phyloP scores from a whole-genome alignment of 1,139 yeast genomes.

The Blastobotrys raffinosifermentans region DNA sequence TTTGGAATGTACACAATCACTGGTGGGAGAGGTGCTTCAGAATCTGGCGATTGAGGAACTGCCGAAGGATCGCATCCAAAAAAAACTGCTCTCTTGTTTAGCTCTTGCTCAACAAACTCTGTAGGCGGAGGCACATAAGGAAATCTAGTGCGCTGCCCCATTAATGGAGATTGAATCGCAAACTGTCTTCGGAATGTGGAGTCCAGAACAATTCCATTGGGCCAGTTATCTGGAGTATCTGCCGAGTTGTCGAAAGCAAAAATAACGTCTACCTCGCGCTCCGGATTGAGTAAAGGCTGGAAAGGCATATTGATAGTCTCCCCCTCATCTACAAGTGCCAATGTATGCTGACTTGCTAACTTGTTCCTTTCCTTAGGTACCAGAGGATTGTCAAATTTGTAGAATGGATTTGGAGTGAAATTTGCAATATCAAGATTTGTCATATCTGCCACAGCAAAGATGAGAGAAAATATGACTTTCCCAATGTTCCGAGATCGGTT shows the following conservation, averaged over 20 bases:
- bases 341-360: constrained; percentile 29
- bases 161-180: constrained; percentile 24
- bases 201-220: constrained; percentile 44
- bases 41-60: constrained; percentile 3
- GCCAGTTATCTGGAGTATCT: constrained; percentile 65
- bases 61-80: constrained; percentile 65
- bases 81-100: constrained; percentile 55
- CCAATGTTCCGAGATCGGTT: constrained; percentile 10
- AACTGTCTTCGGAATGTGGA: constrained; percentile 50
- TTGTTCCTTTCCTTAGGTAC: neutral
- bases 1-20: constrained; percentile 76
- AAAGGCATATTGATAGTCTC: constrained; percentile 78
- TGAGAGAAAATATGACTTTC: constrained; percentile 3
- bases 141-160: constrained; percentile 43
- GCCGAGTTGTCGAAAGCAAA: constrained; percentile 86
- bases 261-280: constrained; percentile 68
- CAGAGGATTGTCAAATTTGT: constrained; percentile 14
- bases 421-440: constrained; percentile 56
- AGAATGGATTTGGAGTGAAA: constrained; percentile 68
- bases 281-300: constrained; percentile 65
- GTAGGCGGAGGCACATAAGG: constrained; percentile 70
- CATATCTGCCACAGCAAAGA: constrained; percentile 7
- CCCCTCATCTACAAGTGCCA: constrained; percentile 84
- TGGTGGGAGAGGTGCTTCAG: constrained; percentile 47
- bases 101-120: constrained; percentile 43